Percentiles rank a stretch among this genome's conserved stretches.
phyloP scores from a whole-genome alignment of 257 asterid genomes.

The Fraxinus anomala region DNA sequence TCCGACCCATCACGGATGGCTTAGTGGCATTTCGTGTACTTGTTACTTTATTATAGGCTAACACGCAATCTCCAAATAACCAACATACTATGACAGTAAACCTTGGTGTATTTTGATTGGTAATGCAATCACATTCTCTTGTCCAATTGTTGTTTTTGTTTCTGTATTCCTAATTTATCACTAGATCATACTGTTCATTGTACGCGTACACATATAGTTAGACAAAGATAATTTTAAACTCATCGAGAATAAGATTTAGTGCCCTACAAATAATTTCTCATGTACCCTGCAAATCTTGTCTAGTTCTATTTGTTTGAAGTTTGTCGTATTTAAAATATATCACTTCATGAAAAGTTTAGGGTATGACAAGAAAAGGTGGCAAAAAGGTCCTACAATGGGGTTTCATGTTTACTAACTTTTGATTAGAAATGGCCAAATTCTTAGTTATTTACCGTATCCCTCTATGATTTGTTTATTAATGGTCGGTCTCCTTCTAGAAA shows the following conservation, averaged over 20 bases:
- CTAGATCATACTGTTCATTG: too few relatives aligned
- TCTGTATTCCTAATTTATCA: too few relatives aligned
- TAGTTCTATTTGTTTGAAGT: too few relatives aligned
- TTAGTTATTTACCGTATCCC: constrained; percentile 23
- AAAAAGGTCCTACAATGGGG: constrained; percentile 21
- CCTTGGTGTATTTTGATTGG: not conserved
- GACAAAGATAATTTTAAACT: too few relatives aligned
- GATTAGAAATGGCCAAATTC: constrained; percentile 25
- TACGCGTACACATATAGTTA: too few relatives aligned
- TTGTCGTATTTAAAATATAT: not conserved
- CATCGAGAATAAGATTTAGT: not conserved
- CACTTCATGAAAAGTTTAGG: not conserved
- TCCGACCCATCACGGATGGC: constrained; percentile 34
- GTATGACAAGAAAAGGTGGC: constrained; percentile 6
- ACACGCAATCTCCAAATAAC: constrained; percentile 30
- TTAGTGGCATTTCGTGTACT: constrained; percentile 36
- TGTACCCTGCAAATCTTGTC: not conserved
- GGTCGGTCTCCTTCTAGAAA: constrained; percentile 66
- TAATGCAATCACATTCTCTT: too few relatives aligned
- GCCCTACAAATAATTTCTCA: too few relatives aligned
- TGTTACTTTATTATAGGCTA: constrained; percentile 31
- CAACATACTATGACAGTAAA: constrained; percentile 26
- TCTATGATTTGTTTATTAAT: constrained; percentile 43
- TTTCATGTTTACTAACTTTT: constrained; percentile 29
- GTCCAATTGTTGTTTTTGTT: too few relatives aligned